Conservation (phyloP, 495 filamentous ascomycete species). For the Cryomyces minteri region DNA sequence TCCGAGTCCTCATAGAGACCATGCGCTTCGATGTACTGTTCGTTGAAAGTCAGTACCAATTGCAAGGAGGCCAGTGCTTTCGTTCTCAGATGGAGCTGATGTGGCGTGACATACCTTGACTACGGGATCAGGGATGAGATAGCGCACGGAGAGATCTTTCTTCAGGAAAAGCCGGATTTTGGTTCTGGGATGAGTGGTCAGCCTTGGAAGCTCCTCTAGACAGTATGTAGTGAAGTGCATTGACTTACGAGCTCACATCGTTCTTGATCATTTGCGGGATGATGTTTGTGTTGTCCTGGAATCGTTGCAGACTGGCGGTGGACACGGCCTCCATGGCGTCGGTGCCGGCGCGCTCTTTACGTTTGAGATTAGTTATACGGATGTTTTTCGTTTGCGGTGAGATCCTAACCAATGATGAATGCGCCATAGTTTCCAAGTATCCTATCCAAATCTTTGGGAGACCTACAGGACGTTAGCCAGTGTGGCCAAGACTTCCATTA, state of each 20-base stretch:
- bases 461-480: too few species aligned
- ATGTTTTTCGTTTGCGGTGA: too few species aligned
- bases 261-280: constrained; percentile 83
- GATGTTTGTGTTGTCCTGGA: constrained; percentile 64
- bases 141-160: constrained; percentile 61
- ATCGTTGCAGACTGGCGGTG: constrained; percentile 29
- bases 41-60: too few species aligned
- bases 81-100: constrained; percentile 2
- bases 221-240: neutral
- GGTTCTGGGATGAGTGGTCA: neutral
- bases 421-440: constrained; percentile 76
- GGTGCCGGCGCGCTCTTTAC: constrained; percentile 59
- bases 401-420: constrained; percentile 42
- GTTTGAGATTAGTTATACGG: too few species aligned
- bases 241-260: constrained; percentile 62
- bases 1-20: constrained; percentile 39
- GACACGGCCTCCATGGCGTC: constrained; percentile 51
- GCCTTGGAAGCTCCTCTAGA: neutral
- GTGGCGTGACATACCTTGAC: constrained; percentile 18
- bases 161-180: constrained; percentile 59
- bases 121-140: constrained; percentile 43
- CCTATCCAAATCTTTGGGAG: constrained; percentile 47
- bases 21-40: constrained; percentile 57
- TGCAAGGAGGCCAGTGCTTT: constrained; percentile 4
- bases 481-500: too few species aligned